These are phyloP conservation scores for Dactylorhiza incarnata DNA, from an alignment of 106 monocot species.

Conservation along the genomic window DNA sequence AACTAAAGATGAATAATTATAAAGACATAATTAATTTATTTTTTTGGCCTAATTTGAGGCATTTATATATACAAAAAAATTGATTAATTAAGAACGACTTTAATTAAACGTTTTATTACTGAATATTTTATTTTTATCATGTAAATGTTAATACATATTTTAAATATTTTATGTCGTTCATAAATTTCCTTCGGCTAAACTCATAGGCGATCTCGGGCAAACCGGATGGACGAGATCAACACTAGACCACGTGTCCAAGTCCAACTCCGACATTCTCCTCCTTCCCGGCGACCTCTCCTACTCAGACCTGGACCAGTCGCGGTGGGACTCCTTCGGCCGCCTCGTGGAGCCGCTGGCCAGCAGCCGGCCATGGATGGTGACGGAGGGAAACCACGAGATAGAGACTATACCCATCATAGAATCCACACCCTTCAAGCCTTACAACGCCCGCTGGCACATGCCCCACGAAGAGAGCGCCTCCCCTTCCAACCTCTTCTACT, in stretches of 20 bases:
- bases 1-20: too few species aligned
- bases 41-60: too few species aligned
- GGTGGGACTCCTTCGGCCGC: conserved; percentile 53
- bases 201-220: conserved; percentile 46
- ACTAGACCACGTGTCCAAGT: conserved; percentile 15
- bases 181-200: too few species aligned
- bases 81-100: too few species aligned
- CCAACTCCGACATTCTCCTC: conserved; percentile 38
- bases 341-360: conserved; percentile 48
- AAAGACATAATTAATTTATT: too few species aligned
- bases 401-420: conserved; percentile 36
- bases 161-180: background rate
- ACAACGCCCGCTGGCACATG: conserved; percentile 55
- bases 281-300: conserved; percentile 55
- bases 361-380: conserved; percentile 59
- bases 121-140: background rate
- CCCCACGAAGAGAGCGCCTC: conserved; percentile 37
- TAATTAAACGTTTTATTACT: too few species aligned
- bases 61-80: too few species aligned
- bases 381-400: conserved; percentile 57
- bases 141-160: background rate
- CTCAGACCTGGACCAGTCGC: conserved; percentile 31
- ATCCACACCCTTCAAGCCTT: conserved; percentile 29
- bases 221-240: conserved; percentile 55
- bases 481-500: conserved; percentile 51